Conservation (phyloP, 306 rosid species). For the Ceratonia siliqua region DNA sequence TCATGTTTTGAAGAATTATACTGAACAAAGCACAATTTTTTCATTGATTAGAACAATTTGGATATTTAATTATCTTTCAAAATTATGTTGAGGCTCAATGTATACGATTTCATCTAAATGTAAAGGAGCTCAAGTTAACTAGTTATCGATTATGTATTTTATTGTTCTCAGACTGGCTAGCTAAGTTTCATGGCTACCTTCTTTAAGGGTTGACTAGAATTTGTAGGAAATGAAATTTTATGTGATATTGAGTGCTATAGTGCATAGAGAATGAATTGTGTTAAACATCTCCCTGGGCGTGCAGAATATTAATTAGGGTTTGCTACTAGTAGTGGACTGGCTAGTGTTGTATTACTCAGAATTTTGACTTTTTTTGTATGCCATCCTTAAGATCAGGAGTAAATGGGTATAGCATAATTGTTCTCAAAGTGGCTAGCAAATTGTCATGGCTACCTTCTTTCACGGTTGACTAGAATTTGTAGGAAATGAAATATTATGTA, state of each 20-base stretch:
- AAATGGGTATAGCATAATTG: conserved; percentile 20
- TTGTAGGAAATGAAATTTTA: conserved; percentile 22
- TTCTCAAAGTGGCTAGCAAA: conserved; percentile 1
- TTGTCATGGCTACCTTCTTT: conserved; percentile 18
- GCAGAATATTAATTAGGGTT: background rate
- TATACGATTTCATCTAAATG: conserved; percentile 9
- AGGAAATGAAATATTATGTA: conserved; percentile 20
- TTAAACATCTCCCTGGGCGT: background rate
- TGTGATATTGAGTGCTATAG: conserved; percentile 1
- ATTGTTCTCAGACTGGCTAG: background rate
- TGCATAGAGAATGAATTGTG: background rate
- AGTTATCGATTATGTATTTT: background rate
- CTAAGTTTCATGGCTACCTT: conserved; percentile 4
- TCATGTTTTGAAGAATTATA: conserved; percentile 14
- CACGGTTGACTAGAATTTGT: background rate
- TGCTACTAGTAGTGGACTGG: conserved; percentile 19
- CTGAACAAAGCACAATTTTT: background rate
- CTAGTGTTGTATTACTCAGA: background rate
- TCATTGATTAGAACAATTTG: background rate
- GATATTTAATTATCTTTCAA: background rate
- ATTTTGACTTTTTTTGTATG: background rate
- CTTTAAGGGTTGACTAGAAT: conserved; percentile 10
- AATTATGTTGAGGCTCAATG: conserved; percentile 7
- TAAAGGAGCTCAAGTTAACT: conserved; percentile 10
- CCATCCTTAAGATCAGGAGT: background rate